Conservation (phyloP, 495 filamentous ascomycete species). For the Penicillium bialowiezense region DNA sequence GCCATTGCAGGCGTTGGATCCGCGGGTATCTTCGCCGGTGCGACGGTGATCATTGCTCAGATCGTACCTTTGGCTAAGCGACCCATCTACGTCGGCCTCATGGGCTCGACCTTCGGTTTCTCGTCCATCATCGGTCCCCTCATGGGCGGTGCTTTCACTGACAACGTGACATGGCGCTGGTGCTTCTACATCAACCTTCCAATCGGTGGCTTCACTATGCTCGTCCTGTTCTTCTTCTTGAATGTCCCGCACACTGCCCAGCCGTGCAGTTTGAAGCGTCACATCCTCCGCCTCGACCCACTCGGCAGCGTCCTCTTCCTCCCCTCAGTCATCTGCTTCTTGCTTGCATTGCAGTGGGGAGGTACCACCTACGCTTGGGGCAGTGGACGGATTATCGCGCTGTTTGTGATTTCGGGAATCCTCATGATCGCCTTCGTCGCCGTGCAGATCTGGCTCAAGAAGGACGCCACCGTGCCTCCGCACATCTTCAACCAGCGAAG, state of each 20-base stretch:
- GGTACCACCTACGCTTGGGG: slow-evolving; percentile 55
- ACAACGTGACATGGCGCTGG: slow-evolving; percentile 52
- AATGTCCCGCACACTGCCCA: slow-evolving; percentile 20
- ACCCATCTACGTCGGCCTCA: slow-evolving; percentile 49
- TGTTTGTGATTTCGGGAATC: slow-evolving; percentile 48
- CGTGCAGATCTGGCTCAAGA: slow-evolving; percentile 44
- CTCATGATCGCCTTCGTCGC: slow-evolving; percentile 41
- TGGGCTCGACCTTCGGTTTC: slow-evolving; percentile 51
- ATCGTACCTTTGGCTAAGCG: slow-evolving; percentile 54
- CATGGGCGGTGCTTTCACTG: slow-evolving; percentile 31
- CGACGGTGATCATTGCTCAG: slow-evolving; percentile 53
- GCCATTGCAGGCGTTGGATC: slow-evolving; percentile 50
- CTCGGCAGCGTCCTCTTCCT: slow-evolving; percentile 49
- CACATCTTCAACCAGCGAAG: slow-evolving; percentile 55
- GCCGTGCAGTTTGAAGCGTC: slow-evolving; percentile 15
- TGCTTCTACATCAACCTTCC: slow-evolving; percentile 67
- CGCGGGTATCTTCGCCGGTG: slow-evolving; percentile 50
- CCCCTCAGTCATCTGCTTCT: slow-evolving; percentile 48
- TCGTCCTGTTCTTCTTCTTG: slow-evolving; percentile 50
- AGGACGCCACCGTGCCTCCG: slow-evolving; percentile 53
- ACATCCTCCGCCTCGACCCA: slow-evolving; percentile 49
- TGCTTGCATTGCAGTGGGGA: slow-evolving; percentile 62
- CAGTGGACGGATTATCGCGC: slow-evolving; percentile 49
- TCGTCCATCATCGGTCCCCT: slow-evolving; percentile 49
- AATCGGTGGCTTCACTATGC: slow-evolving; percentile 49